Conservation (phyloP, 2,329 filamentous ascomycete genomes). For the Scorias spongiosa region DNA sequence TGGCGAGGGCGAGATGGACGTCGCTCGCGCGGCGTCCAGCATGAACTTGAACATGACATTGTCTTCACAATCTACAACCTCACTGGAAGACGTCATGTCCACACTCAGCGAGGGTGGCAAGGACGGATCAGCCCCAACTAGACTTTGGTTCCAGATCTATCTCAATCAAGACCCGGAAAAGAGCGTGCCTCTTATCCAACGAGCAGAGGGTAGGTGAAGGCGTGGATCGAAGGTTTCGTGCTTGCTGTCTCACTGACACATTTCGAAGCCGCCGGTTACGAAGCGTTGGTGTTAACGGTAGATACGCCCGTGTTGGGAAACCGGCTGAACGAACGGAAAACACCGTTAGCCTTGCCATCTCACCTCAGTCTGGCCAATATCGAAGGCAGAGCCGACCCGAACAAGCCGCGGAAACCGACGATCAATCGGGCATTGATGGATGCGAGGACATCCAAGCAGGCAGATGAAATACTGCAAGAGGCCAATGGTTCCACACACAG, state of each 20-base stretch:
- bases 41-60: constrained; percentile 15
- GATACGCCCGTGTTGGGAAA: constrained; percentile 19
- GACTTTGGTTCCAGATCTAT: not conserved
- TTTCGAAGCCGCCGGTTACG: constrained; percentile 11
- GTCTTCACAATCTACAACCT: constrained; percentile 15
- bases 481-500: not conserved
- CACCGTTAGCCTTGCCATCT: constrained; percentile 5
- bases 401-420: not conserved
- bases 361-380: constrained; percentile 12
- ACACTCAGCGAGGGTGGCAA: not conserved
- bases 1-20: constrained; percentile 16
- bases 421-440: not conserved
- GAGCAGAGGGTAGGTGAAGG: constrained; percentile 33
- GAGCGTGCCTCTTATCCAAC: constrained; percentile 19
- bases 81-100: constrained; percentile 16
- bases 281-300: constrained; percentile 17
- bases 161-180: constrained; percentile 3
- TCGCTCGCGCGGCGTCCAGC: constrained; percentile 11
- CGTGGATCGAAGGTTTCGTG: constrained; percentile 1
- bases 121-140: not conserved
- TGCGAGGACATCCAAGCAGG: not conserved
- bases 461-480: not conserved
- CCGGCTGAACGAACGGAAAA: constrained; percentile 17
- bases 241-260: constrained; percentile 4
- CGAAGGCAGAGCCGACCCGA: not conserved